These are phyloP conservation scores for Bidens hawaiensis DNA, from an alignment of 140 eudicot genomes.

Conservation along the genomic window DNA sequence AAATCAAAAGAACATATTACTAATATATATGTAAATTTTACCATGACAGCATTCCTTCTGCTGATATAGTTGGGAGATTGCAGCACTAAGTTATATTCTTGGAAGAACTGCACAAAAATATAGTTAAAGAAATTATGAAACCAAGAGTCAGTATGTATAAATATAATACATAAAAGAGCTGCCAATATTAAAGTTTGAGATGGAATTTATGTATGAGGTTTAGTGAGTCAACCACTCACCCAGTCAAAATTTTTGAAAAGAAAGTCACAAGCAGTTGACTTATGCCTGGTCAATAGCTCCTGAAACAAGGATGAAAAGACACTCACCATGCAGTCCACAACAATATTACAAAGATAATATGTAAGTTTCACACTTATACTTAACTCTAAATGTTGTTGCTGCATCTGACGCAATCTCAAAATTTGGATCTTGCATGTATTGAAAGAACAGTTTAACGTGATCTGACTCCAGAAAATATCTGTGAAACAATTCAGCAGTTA, in stretches of 20 bases:
- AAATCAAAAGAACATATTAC: background rate
- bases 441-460: conserved; percentile 68
- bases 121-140: background rate
- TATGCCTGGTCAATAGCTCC: conserved; percentile 94
- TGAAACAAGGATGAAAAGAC: conserved; percentile 25
- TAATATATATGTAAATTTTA: background rate
- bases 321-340: conserved; percentile 6
- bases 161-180: conserved; percentile 1
- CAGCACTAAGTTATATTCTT: conserved; percentile 66
- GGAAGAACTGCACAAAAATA: conserved; percentile 50
- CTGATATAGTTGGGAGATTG: conserved; percentile 74
- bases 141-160: background rate
- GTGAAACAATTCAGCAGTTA: conserved; percentile 15
- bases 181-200: background rate
- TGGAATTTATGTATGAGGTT: background rate
- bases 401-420: conserved; percentile 92
- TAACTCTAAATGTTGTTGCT: conserved; percentile 68
- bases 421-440: conserved; percentile 68
- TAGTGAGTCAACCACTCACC: conserved; percentile 34
- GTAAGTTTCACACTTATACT: conserved; percentile 4
- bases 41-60: conserved; percentile 64
- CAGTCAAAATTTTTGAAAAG: conserved; percentile 66
- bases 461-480: conserved; percentile 72
- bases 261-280: conserved; percentile 84
- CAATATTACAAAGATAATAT: conserved; percentile 1